Base-by-base conservation (phyloP, 1,284 basidiomycete species). In the Pseudozyma hubeiensis region DNA sequence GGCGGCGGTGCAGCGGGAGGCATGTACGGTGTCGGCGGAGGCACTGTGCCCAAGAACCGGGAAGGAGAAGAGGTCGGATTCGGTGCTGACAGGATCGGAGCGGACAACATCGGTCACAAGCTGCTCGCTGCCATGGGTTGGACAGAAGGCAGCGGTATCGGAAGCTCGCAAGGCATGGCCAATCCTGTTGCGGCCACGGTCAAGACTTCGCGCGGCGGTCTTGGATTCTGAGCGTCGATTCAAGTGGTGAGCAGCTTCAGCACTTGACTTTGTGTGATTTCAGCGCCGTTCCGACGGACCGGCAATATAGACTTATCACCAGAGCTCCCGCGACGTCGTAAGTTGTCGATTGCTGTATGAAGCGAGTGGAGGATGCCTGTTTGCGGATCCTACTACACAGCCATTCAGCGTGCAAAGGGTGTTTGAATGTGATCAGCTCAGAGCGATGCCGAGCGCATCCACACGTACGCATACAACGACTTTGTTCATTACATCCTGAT, bases 101-200 rank as follows among this genome's bases (percentile, higher is more conserved):
- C 77, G 19, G 81, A 81, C 35, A 84, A 84, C 48, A 76, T 84
- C 17, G 82, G 82, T 6, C 82, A 84, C 50, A 67, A 66, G 53
- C 64, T 84, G 40, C 74, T 84, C 35, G 67, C 73, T 6, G 78
- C 77, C 19, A 84, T 84, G 82, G 82, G 82, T 16, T 84, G 82
- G 82, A 69, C 61, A 13, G 77, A 80, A 44, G 82, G 82, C 41
- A 62, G 57, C 30, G 82, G 82, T 7, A 74, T 84, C 11, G 82
- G 82, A 33, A 69, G 64, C 44, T 68, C 72, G 17, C 63, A 65
- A n/a, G 82, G 82, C 11, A 77, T 77, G 44, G 69, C 80, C 4
- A 78, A 81, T 54, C 81, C 82, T 6, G 75, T 84, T 48, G 55
- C 70, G 33, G 82, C 82, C 7, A 83, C 73, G 7, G 79, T 84